phyloP scores from a whole-genome alignment of 2,329 filamentous ascomycete species.

The Epichloe gansuensis region DNA sequence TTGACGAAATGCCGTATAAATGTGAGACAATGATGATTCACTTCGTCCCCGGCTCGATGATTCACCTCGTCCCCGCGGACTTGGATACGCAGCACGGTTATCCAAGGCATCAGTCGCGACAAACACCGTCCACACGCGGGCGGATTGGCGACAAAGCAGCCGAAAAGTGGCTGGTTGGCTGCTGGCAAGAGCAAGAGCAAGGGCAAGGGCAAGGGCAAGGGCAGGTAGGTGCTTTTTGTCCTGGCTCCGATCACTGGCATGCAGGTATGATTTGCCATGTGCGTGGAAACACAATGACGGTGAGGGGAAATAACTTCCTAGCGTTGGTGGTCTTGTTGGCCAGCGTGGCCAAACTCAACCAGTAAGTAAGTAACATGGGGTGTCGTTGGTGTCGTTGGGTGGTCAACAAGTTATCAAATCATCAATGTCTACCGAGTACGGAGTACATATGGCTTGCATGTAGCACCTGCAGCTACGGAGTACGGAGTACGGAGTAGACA shows the following conservation, averaged over 20 bases:
- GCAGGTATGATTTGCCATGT: neutral
- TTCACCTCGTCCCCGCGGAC: neutral
- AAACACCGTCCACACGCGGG: neutral
- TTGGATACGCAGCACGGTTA: neutral
- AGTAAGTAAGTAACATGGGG: too few species aligned
- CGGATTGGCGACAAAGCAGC: neutral
- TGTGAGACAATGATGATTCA: neutral
- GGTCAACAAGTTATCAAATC: too few species aligned
- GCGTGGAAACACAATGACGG: conserved; percentile 1
- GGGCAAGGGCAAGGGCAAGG: too few species aligned
- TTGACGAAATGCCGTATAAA: neutral
- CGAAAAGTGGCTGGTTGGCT: neutral
- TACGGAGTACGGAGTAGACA: too few species aligned
- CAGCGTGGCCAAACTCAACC: neutral
- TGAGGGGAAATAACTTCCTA: neutral
- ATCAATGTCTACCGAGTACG: neutral
- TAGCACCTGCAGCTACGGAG: conserved; percentile 8
- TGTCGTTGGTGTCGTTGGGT: too few species aligned
- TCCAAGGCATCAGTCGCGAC: neutral
- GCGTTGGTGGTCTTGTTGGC: conserved; percentile 1
- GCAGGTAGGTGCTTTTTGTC: neutral
- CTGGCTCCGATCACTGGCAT: conserved; percentile 2
- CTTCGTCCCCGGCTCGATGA: neutral
- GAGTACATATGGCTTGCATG: conserved; percentile 11
- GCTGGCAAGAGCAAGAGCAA: too few species aligned